These are phyloP conservation scores for Xylariaceae sp. DNA, from an alignment of 2,329 filamentous ascomycete genomes.

Conservation along the genomic window DNA sequence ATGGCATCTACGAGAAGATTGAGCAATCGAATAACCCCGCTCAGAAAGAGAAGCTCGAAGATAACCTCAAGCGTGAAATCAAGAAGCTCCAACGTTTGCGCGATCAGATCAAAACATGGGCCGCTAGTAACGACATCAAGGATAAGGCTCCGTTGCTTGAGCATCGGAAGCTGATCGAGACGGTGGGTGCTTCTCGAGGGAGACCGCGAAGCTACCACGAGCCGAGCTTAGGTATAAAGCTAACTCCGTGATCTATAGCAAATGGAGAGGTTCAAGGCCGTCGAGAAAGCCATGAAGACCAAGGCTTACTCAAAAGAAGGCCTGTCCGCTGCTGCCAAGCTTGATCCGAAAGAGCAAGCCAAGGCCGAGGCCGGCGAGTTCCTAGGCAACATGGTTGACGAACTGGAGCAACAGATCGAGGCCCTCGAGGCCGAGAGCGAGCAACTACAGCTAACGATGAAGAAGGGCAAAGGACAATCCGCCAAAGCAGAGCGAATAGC, in stretches of 20 bases:
- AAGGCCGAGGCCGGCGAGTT: slow-evolving; percentile 87
- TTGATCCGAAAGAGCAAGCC: slow-evolving; percentile 97
- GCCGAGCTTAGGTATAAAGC: slow-evolving; percentile 14
- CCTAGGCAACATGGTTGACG: slow-evolving; percentile 78
- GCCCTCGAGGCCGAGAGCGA: slow-evolving; percentile 86
- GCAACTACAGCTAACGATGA: slow-evolving; percentile 77
- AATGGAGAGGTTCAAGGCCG: slow-evolving; percentile 99
- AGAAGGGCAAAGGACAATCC: slow-evolving; percentile 87
- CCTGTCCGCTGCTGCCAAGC: slow-evolving; percentile 80
- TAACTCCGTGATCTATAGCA: slow-evolving; percentile 50
- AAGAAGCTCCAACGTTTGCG: slow-evolving; percentile 97
- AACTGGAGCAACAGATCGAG: slow-evolving; percentile 91
- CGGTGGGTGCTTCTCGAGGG: slow-evolving; percentile 53
- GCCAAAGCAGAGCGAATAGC: slow-evolving; percentile 82
- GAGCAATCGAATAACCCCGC: slow-evolving; percentile 85
- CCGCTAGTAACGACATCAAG: slow-evolving; percentile 97
- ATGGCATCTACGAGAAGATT: slow-evolving; percentile 96
- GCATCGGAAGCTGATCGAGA: slow-evolving; percentile 93
- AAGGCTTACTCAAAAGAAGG: slow-evolving; percentile 99
- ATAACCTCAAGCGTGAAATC: slow-evolving; percentile 97
- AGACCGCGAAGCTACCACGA: neutral
- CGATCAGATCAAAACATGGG: slow-evolving; percentile 99
- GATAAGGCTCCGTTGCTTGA: slow-evolving; percentile 95
- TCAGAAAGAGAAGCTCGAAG: slow-evolving; percentile 97
- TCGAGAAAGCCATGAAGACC: slow-evolving; percentile 99